These are phyloP conservation scores for Tremellales sp. DNA, from an alignment of 1,284 basidiomycete species.

Conservation along the genomic window DNA sequence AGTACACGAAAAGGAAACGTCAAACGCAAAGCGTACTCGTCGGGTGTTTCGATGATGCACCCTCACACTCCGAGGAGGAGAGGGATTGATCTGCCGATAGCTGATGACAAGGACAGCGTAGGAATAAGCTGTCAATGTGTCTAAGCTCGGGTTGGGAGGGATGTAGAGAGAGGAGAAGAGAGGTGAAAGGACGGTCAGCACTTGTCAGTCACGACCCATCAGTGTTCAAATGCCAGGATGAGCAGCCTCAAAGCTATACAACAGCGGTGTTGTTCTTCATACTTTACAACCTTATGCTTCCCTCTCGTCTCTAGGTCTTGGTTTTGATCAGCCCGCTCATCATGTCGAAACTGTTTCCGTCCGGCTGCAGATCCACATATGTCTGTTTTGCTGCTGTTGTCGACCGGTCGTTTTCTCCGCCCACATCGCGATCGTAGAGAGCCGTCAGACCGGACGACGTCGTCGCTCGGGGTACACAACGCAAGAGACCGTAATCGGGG, in stretches of 20 bases:
- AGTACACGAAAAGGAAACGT: background rate
- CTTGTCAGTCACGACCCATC: no score
- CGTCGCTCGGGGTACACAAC: slow-evolving; percentile 59
- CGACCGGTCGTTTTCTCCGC: slow-evolving; percentile 35
- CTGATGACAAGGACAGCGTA: slow-evolving; percentile 36
- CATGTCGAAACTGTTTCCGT: slow-evolving; percentile 95
- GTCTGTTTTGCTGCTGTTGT: slow-evolving; percentile 17
- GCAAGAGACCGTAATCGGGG: slow-evolving; percentile 76
- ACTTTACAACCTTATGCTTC: no score
- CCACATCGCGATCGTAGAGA: slow-evolving; percentile 36
- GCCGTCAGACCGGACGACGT: slow-evolving; percentile 37
- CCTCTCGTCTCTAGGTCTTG: no score
- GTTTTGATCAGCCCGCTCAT: slow-evolving; percentile 81
- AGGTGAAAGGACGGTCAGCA: no score
- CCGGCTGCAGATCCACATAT: slow-evolving; percentile 72
- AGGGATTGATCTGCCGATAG: slow-evolving; percentile 31
- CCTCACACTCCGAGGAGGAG: background rate
- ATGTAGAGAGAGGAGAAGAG: no score
- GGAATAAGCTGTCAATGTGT: slow-evolving; percentile 29
- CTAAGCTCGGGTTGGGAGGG: slow-evolving; percentile 28
- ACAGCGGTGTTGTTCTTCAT: slow-evolving; percentile 9
- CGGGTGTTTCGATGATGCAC: background rate
- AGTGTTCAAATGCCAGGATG: no score
- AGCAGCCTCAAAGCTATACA: no score
- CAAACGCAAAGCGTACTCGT: background rate